A percentile compares a stretch with the other conserved stretches of the same genome.
Conservation (phyloP, 208 protist species). For the Crithidia acanthocephali region DNA sequence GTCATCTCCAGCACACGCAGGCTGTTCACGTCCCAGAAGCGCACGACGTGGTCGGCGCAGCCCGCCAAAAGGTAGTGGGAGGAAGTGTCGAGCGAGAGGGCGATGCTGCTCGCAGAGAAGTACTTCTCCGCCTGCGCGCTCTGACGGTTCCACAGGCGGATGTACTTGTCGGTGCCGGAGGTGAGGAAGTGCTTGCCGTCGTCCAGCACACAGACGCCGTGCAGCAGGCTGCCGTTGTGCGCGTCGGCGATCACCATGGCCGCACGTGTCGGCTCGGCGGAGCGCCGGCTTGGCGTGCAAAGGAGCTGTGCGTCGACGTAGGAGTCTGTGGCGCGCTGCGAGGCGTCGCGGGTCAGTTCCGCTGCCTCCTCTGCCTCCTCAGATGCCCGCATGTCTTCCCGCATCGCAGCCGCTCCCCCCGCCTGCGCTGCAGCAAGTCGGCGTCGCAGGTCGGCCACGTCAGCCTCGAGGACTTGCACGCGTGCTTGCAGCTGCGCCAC, state of each 20-base stretch:
- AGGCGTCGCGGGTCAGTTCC: slow-evolving; percentile 11
- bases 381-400: slow-evolving; percentile 9
- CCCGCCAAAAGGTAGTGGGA: slow-evolving; percentile 66
- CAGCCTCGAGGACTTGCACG: slow-evolving; percentile 43
- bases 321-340: slow-evolving; percentile 18
- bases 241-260: slow-evolving; percentile 37
- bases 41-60: slow-evolving; percentile 68
- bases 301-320: slow-evolving; percentile 5
- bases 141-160: slow-evolving; percentile 52
- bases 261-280: slow-evolving; percentile 26
- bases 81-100: slow-evolving; percentile 49
- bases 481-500: slow-evolving; percentile 45
- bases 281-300: neutral
- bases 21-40: slow-evolving; percentile 66
- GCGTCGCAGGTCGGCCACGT: slow-evolving; percentile 32
- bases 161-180: slow-evolving; percentile 56
- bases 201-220: slow-evolving; percentile 48
- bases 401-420: slow-evolving; percentile 3
- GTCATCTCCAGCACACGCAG: slow-evolving; percentile 62
- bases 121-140: slow-evolving; percentile 36
- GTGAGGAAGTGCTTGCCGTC: slow-evolving; percentile 45
- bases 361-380: neutral
- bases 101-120: slow-evolving; percentile 47
- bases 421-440: slow-evolving; percentile 13
- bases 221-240: slow-evolving; percentile 48